A percentile compares a stretch with the other conserved stretches of the same genome.
Evolutionary conservation across 805 yeast genomes (phyloP).

Genomic region (Barnettozyma sp.): DNA sequence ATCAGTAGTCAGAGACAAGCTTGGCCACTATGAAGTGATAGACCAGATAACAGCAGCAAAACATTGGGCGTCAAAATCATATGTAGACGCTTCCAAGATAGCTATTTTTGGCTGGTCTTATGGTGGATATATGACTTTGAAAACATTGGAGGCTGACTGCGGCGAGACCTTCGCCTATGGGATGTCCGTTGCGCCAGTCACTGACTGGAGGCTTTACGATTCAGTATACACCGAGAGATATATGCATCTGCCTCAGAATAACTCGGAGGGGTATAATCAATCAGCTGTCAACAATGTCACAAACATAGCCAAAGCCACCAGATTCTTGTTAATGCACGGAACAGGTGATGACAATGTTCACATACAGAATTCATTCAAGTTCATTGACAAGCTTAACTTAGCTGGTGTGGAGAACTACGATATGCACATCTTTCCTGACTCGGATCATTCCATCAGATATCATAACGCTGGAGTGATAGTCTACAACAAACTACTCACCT

Average conservation of each 20-base stretch:
- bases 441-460: slow-evolving; percentile 65
- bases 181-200: slow-evolving; percentile 95
- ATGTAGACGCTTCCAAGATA: slow-evolving; percentile 59
- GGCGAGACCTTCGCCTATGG: slow-evolving; percentile 79
- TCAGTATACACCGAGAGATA: slow-evolving; percentile 93
- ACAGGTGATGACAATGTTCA: slow-evolving; percentile 98
- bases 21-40: slow-evolving; percentile 75
- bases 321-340: slow-evolving; percentile 91
- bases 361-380: slow-evolving; percentile 76
- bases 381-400: slow-evolving; percentile 68
- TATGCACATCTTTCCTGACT: slow-evolving; percentile 72
- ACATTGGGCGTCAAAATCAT: slow-evolving; percentile 52
- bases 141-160: slow-evolving; percentile 76
- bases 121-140: slow-evolving; percentile 91
- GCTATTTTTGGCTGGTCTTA: slow-evolving; percentile 99
- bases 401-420: slow-evolving; percentile 80
- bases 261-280: slow-evolving; percentile 52
- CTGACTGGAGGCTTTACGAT: slow-evolving; percentile 89
- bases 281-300: slow-evolving; percentile 52
- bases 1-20: slow-evolving; percentile 67
- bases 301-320: slow-evolving; percentile 45
- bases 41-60: slow-evolving; percentile 88
- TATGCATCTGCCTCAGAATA: slow-evolving; percentile 75
- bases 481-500: slow-evolving; percentile 55
- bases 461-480: slow-evolving; percentile 70